phyloP scores from a whole-genome alignment of 1,284 basidiomycete species.

The Neonothopanus nambi region DNA sequence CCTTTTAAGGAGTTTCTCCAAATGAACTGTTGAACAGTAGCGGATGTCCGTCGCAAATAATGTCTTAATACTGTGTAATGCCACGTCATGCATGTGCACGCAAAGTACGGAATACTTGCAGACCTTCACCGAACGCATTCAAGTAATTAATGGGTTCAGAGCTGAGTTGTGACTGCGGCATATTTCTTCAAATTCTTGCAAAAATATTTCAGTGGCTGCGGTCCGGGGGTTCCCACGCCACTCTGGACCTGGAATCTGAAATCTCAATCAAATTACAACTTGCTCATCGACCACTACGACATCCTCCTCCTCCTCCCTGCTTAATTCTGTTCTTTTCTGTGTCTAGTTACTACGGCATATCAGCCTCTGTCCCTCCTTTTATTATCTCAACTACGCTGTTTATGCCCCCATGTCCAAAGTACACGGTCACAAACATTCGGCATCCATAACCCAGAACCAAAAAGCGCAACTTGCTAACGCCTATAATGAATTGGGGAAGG shows the following conservation, averaged over 20 bases:
- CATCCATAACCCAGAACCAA: constrained; percentile 72
- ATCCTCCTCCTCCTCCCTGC: constrained; percentile 9
- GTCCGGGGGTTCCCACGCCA: too few species aligned
- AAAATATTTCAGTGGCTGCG: too few species aligned
- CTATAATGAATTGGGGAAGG: constrained; percentile 96
- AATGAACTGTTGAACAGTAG: too few species aligned
- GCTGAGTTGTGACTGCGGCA: too few species aligned
- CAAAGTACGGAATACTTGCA: too few species aligned
- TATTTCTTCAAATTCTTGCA: too few species aligned
- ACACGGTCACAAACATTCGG: constrained; percentile 55
- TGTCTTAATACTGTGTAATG: too few species aligned
- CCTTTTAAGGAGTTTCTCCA: too few species aligned
- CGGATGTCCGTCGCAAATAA: too few species aligned
- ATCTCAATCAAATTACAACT: not conserved
- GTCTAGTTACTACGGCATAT: constrained; percentile 7
- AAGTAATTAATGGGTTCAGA: too few species aligned
- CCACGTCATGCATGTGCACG: too few species aligned
- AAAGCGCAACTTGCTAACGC: constrained; percentile 90
- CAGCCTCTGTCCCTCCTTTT: constrained; percentile 18
- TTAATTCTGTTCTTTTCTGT: constrained; percentile 13
- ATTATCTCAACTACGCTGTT: constrained; percentile 8
- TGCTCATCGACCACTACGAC: constrained; percentile 10
- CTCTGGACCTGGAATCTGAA: not conserved
- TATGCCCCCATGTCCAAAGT: constrained; percentile 37
- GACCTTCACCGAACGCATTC: too few species aligned